Percentiles rank a stretch among this genome's conserved stretches.
These are phyloP conservation scores for Kurtzmaniella natalensis DNA, from an alignment of 1,139 yeast genomes.

Conservation along the genomic window DNA sequence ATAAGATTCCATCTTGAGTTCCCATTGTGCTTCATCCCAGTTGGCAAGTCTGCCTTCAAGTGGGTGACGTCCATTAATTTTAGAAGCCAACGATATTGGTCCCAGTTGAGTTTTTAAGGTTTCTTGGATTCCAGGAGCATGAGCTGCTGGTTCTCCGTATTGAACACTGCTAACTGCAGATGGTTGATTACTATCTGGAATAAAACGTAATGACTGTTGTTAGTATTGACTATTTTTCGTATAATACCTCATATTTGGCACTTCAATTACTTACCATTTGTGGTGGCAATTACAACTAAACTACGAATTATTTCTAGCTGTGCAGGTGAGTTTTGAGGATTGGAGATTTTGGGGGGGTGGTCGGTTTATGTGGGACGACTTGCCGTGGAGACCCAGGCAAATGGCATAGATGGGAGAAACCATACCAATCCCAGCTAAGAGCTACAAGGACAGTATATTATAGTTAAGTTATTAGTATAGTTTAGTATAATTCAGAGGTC, in stretches of 20 bases:
- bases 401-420: no score
- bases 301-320: no score
- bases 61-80: constrained; percentile 83
- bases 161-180: constrained; percentile 43
- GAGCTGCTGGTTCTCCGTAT: constrained; percentile 51
- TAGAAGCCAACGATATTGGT: constrained; percentile 58
- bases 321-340: no score
- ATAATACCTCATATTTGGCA: not conserved
- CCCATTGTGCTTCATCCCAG: constrained; percentile 79
- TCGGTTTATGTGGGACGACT: no score
- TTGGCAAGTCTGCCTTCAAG: constrained; percentile 66
- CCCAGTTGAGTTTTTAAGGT: constrained; percentile 55
- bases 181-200: constrained; percentile 42
- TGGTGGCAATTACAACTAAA: no score
- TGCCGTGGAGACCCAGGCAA: no score
- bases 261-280: not conserved
- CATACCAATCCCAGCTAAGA: no score
- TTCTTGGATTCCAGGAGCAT: constrained; percentile 61
- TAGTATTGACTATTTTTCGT: constrained; percentile 8
- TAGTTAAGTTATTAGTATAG: no score
- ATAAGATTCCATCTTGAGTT: constrained; percentile 69
- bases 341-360: no score
- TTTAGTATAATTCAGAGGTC: no score
- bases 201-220: constrained; percentile 43
- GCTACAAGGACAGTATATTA: no score